phyloP scores from a whole-genome alignment of 352 stramenopile species.

The Phytophthora citricola region DNA sequence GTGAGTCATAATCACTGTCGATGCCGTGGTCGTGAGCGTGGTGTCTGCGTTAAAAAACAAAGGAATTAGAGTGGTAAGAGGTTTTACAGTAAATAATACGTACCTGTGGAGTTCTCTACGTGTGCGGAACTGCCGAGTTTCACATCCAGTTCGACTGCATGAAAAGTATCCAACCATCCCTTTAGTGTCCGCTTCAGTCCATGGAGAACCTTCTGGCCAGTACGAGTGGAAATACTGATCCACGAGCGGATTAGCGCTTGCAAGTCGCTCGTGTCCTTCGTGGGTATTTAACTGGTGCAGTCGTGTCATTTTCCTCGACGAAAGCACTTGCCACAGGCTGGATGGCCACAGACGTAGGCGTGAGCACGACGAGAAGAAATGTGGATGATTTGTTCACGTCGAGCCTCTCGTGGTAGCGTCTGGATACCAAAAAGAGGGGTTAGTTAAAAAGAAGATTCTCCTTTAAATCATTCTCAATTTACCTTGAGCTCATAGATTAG shows the following conservation, averaged over 20 bases:
- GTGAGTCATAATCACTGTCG: conserved; percentile 5
- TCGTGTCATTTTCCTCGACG: conserved; percentile 56
- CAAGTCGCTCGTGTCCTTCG: conserved; percentile 47
- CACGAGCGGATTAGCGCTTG: conserved; percentile 39
- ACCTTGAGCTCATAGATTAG: conserved; percentile 79
- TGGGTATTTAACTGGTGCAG: conserved; percentile 56
- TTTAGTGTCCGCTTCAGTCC: conserved; percentile 40
- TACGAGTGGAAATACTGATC: conserved; percentile 72
- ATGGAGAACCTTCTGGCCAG: conserved; percentile 57
- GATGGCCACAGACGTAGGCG: conserved; percentile 61
- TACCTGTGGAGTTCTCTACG: conserved; percentile 50
- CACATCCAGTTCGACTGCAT: conserved; percentile 43
- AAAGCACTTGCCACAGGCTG: conserved; percentile 71
- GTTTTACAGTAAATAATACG: too few species aligned
- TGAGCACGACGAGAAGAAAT: conserved; percentile 49
- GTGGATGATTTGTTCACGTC: conserved; percentile 56
- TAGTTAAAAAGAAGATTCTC: not conserved
- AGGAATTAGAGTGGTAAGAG: not conserved
- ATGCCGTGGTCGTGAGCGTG: conserved; percentile 23
- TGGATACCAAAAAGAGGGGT: conserved; percentile 7
- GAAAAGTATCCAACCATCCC: conserved; percentile 58
- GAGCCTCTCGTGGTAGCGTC: conserved; percentile 53
- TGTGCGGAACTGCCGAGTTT: conserved; percentile 48
- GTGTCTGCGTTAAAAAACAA: conserved; percentile 20
- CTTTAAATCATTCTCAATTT: not conserved